These are phyloP conservation scores for Calcarisporium arbuscula DNA, from an alignment of 2,329 filamentous ascomycete species.

Conservation along the genomic window DNA sequence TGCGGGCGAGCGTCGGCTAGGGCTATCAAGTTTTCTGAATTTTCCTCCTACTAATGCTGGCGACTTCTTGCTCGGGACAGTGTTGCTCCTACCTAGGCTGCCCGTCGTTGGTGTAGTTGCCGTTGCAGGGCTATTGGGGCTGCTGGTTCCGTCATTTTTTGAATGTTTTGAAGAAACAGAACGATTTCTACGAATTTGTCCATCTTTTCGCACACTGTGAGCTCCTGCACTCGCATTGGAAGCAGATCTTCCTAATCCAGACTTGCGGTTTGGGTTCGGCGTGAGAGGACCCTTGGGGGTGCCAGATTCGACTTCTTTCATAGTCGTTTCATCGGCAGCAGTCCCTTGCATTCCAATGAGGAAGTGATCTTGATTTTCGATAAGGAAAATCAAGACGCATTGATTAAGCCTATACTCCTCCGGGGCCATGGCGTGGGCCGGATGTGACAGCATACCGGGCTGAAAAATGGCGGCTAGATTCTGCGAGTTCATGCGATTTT, in stretches of 20 bases:
- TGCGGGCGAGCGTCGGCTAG: conserved; percentile 17
- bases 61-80: conserved; percentile 84
- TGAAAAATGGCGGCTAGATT: conserved; percentile 97
- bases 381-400: conserved; percentile 94
- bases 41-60: conserved; percentile 62
- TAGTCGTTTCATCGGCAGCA: conserved; percentile 81
- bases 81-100: conserved; percentile 68
- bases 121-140: conserved; percentile 57
- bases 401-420: conserved; percentile 92
- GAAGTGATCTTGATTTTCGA: conserved; percentile 98
- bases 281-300: conserved; percentile 45
- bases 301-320: conserved; percentile 61
- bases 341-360: conserved; percentile 97
- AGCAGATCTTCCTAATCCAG: conserved; percentile 54
- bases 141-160: conserved; percentile 64
- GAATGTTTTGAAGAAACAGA: conserved; percentile 90
- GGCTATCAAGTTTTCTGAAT: conserved; percentile 43
- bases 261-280: conserved; percentile 45
- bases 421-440: conserved; percentile 89
- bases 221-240: conserved; percentile 87
- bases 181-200: conserved; percentile 75
- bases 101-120: conserved; percentile 50
- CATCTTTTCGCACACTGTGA: conserved; percentile 77
- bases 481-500: conserved; percentile 93
- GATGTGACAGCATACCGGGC: conserved; percentile 91